Conservation (phyloP, 1,139 yeast species). For the Sugiyamaella sp. region DNA sequence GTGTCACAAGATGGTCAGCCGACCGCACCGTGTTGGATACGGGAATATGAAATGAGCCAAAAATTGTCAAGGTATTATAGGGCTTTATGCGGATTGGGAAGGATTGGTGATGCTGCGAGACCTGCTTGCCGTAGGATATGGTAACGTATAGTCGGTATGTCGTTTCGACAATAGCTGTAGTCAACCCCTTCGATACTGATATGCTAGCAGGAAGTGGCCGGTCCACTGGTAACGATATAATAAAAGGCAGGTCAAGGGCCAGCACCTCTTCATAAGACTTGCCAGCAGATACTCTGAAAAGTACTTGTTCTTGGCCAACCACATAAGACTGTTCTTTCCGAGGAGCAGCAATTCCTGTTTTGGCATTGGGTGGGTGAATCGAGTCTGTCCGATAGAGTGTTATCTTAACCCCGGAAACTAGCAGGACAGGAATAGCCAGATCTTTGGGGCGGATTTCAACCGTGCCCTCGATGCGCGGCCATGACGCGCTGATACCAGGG, state of each 20-base stretch:
- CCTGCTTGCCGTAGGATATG: constrained; percentile 35
- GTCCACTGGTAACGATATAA: constrained; percentile 42
- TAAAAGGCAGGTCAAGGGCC: constrained; percentile 46
- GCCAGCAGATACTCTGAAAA: constrained; percentile 37
- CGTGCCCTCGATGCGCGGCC: constrained; percentile 47
- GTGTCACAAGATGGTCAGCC: constrained; percentile 43
- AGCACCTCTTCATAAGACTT: constrained; percentile 36
- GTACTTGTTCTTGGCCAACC: constrained; percentile 39
- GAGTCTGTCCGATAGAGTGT: constrained; percentile 48
- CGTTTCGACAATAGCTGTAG: constrained; percentile 38
- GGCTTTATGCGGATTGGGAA: constrained; percentile 45
- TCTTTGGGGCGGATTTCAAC: constrained; percentile 43
- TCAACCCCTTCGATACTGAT: constrained; percentile 35
- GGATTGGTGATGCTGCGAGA: constrained; percentile 34
- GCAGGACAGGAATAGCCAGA: constrained; percentile 31
- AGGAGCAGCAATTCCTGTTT: constrained; percentile 40
- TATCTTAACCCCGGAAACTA: constrained; percentile 38
- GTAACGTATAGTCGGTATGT: constrained; percentile 43
- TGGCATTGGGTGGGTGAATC: constrained; percentile 41
- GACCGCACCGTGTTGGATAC: constrained; percentile 36
- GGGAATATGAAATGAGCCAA: constrained; percentile 44
- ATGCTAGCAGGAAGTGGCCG: constrained; percentile 44
- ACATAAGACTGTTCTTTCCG: constrained; percentile 43
- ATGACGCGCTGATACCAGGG: constrained; percentile 48
- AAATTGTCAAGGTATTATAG: constrained; percentile 46